phyloP scores from a whole-genome alignment of 208 protist genomes.

The Leishmania major region DNA sequence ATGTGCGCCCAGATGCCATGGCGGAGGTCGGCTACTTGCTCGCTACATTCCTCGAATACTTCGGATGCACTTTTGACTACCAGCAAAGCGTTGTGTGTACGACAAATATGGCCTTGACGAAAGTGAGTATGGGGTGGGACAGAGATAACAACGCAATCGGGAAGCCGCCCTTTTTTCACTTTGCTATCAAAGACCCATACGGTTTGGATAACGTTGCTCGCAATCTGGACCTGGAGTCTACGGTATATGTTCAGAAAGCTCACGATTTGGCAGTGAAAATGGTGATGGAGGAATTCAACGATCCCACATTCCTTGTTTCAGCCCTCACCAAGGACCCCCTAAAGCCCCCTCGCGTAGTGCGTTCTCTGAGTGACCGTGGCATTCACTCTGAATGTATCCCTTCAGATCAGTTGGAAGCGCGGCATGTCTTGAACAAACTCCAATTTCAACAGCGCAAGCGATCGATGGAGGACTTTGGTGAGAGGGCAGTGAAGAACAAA shows the following conservation, averaged over 20 bases:
- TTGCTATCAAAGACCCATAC: conserved; percentile 91
- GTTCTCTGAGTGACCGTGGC: conserved; percentile 63
- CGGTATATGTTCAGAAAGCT: conserved; percentile 59
- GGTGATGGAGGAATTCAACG: conserved; percentile 49
- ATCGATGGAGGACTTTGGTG: conserved; percentile 71
- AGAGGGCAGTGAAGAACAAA: conserved; percentile 49
- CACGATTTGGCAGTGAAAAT: conserved; percentile 45
- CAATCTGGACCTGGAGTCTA: conserved; percentile 73
- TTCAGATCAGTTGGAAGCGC: conserved; percentile 77
- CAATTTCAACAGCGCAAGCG: conserved; percentile 77
- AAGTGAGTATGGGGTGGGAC: conserved; percentile 83
- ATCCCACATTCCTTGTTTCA: conserved; percentile 52
- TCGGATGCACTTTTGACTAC: conserved; percentile 81
- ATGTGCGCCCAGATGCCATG: conserved; percentile 35
- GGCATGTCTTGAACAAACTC: conserved; percentile 74
- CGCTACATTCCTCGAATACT: conserved; percentile 89
- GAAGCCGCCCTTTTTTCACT: conserved; percentile 84
- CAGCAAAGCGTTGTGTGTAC: conserved; percentile 79
- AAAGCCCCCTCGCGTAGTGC: conserved; percentile 37
- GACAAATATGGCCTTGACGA: conserved; percentile 70
- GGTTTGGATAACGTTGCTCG: conserved; percentile 88
- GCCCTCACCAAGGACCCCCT: conserved; percentile 53
- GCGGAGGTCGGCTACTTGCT: conserved; percentile 78
- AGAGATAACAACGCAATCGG: conserved; percentile 29
- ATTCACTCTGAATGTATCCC: conserved; percentile 65